Conservation (phyloP, 2,329 filamentous ascomycete genomes). For the Clarireedia monteithiana region DNA sequence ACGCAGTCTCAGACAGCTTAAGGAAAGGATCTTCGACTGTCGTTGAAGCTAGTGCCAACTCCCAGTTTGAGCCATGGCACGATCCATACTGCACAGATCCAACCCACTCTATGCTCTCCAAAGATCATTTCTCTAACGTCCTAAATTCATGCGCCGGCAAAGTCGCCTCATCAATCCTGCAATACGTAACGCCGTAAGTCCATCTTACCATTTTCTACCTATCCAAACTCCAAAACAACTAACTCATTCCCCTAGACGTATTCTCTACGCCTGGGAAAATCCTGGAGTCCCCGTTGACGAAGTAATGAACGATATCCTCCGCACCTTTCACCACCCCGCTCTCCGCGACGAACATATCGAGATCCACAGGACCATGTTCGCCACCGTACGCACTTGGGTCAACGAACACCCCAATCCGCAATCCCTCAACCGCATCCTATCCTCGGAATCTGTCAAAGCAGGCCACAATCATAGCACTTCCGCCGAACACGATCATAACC, state of each 20-base stretch:
- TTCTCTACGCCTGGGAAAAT: conserved; percentile 92
- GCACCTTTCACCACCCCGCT: conserved; percentile 86
- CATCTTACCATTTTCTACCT: not conserved
- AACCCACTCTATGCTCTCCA: conserved; percentile 75
- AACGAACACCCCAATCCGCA: conserved; percentile 59
- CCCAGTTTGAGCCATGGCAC: conserved; percentile 75
- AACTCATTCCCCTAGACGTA: conserved; percentile 41
- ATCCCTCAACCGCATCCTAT: conserved; percentile 67
- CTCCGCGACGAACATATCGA: conserved; percentile 68
- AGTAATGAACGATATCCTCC: conserved; percentile 72
- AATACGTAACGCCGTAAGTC: conserved; percentile 78
- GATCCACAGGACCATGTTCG: conserved; percentile 83
- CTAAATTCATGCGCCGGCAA: conserved; percentile 71
- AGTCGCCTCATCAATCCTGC: conserved; percentile 66
- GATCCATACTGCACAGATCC: conserved; percentile 68
- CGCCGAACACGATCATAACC: conserved; percentile 25
- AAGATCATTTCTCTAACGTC: conserved; percentile 77
- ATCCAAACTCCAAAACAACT: conserved; percentile 18
- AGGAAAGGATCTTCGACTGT: conserved; percentile 76
- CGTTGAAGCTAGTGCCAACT: conserved; percentile 56
- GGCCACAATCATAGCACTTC: conserved; percentile 68
- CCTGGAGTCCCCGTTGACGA: conserved; percentile 73
- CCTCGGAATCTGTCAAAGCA: conserved; percentile 71
- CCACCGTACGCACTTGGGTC: conserved; percentile 75
- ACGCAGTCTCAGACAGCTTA: conserved; percentile 71